Conservation (phyloP, 495 filamentous ascomycete genomes). For the Daldinia grandis region DNA sequence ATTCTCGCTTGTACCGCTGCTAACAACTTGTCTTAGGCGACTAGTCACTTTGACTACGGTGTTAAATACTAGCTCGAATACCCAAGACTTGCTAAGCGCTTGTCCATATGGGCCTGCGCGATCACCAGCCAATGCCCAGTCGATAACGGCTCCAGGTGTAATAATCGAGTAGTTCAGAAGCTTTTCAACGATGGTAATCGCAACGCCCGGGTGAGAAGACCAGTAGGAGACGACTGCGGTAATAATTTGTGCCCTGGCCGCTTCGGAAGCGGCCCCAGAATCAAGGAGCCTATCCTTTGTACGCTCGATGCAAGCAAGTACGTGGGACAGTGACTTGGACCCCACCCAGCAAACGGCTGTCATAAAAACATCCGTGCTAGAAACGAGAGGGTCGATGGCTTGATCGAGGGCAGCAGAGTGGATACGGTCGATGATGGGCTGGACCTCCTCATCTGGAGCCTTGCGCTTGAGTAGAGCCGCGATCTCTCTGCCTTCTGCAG, state of each 20-base stretch:
- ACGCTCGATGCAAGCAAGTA: constrained; percentile 93
- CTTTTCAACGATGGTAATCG: constrained; percentile 94
- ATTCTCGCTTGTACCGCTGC: constrained; percentile 37
- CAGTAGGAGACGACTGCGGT: constrained; percentile 91
- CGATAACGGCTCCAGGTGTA: constrained; percentile 78
- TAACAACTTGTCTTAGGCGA: constrained; percentile 85
- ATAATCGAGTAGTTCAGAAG: constrained; percentile 97
- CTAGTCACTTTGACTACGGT: constrained; percentile 93
- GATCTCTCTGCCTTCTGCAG: constrained; percentile 79
- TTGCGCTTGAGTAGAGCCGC: constrained; percentile 82
- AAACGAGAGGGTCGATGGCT: constrained; percentile 77
- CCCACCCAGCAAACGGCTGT: constrained; percentile 92
- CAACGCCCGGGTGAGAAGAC: constrained; percentile 90
- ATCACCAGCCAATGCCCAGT: constrained; percentile 81
- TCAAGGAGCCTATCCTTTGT: constrained; percentile 89
- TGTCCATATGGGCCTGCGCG: constrained; percentile 62
- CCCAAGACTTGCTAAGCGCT: constrained; percentile 73
- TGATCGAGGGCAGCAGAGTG: constrained; percentile 74
- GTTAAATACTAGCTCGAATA: constrained; percentile 87
- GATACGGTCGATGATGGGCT: constrained; percentile 77
- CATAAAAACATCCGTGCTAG: constrained; percentile 90
- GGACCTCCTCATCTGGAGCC: constrained; percentile 80
- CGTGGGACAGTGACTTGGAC: constrained; percentile 93
- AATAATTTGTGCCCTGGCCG: constrained; percentile 86
- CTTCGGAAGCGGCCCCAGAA: constrained; percentile 74